These are phyloP conservation scores for Citrus australasica DNA, from an alignment of 345 rosid genomes.

Conservation along the genomic window DNA sequence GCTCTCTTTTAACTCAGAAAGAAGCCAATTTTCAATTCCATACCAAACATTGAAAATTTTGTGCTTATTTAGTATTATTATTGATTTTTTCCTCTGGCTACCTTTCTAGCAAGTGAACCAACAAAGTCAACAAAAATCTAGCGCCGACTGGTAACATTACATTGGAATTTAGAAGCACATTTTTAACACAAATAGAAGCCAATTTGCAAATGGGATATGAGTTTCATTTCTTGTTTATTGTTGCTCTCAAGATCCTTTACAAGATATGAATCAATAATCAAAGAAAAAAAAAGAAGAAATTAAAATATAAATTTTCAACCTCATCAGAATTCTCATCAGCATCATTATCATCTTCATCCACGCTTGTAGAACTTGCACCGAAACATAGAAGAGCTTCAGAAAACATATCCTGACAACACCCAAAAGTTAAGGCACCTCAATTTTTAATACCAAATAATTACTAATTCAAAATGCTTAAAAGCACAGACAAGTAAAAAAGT, in stretches of 20 bases:
- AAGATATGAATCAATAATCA: neutral
- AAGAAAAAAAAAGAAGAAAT: neutral
- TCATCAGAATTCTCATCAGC: slow-evolving; percentile 41
- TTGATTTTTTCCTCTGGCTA: neutral
- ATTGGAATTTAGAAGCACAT: neutral
- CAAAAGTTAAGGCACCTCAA: neutral
- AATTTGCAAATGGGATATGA: neutral
- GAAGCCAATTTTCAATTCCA: too few species aligned
- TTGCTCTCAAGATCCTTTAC: neutral
- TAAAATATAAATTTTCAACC: slow-evolving; percentile 26
- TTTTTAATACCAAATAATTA: too few species aligned
- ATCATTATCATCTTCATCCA: slow-evolving; percentile 52
- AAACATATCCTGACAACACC: slow-evolving; percentile 50
- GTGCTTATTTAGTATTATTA: too few species aligned
- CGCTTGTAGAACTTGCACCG: slow-evolving; percentile 69
- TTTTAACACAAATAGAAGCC: too few species aligned
- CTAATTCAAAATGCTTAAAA: neutral
- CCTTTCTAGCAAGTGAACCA: neutral
- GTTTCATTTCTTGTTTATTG: neutral
- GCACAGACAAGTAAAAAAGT: neutral
- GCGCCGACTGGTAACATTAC: too few species aligned
- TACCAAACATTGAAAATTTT: too few species aligned
- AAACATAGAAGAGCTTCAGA: slow-evolving; percentile 82
- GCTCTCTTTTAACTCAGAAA: neutral
- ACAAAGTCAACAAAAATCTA: neutral